phyloP scores from a whole-genome alignment of 2,329 filamentous ascomycete genomes.

The Epichloe gansuensis region DNA sequence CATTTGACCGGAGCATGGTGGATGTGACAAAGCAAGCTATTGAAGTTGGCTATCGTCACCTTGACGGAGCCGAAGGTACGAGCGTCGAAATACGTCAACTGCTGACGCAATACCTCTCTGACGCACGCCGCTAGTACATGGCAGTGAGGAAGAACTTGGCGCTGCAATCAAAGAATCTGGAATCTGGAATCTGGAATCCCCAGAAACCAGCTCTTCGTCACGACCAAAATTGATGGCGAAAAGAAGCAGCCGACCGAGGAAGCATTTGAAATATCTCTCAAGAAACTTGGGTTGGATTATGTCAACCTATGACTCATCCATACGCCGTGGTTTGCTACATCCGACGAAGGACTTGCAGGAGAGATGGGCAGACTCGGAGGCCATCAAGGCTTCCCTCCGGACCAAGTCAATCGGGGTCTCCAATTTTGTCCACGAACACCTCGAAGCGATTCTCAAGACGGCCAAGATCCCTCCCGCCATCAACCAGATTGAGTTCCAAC shows the following conservation, averaged over 20 bases:
- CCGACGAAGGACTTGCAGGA: conserved; percentile 40
- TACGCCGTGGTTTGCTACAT: conserved; percentile 38
- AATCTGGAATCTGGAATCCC: conserved; percentile 43
- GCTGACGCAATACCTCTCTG: neutral
- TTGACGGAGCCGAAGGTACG: conserved; percentile 61
- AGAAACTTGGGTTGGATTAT: conserved; percentile 55
- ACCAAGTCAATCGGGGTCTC: conserved; percentile 63
- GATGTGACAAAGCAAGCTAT: conserved; percentile 47
- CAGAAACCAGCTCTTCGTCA: conserved; percentile 56
- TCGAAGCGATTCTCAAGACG: conserved; percentile 43
- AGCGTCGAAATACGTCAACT: neutral
- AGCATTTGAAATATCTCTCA: conserved; percentile 45
- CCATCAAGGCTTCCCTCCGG: conserved; percentile 52
- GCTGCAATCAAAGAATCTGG: conserved; percentile 45
- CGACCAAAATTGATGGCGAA: conserved; percentile 40
- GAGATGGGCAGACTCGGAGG: conserved; percentile 48
- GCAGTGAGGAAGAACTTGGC: conserved; percentile 58
- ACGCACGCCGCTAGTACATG: conserved; percentile 36
- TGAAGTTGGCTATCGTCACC: conserved; percentile 54
- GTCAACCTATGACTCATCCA: conserved; percentile 60
- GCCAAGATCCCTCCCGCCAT: conserved; percentile 51
- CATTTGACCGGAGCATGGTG: conserved; percentile 41
- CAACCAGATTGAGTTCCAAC: conserved; percentile 75
- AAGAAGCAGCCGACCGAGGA: conserved; percentile 29
- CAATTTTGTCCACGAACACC: conserved; percentile 50